Percentiles rank a stretch among this genome's conserved stretches.
phyloP scores from a whole-genome alignment of 1,284 basidiomycete species.

The Irpex rosettiformis region DNA sequence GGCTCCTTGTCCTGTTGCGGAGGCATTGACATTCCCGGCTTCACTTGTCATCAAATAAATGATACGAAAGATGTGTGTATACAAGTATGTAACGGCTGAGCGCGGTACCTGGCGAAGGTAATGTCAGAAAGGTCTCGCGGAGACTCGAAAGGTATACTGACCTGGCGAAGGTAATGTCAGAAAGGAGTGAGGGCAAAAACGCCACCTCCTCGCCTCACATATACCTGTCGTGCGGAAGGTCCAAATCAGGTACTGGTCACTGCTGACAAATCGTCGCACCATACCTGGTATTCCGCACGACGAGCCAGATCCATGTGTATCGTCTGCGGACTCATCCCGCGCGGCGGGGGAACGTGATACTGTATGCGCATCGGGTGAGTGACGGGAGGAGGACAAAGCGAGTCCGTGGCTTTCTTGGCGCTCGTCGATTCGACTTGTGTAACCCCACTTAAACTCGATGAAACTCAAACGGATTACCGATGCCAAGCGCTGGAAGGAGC shows the following conservation, averaged over 20 bases:
- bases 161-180: not conserved
- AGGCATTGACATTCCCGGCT: too few species aligned
- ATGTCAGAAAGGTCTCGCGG: not conserved
- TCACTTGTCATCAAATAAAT: too few species aligned
- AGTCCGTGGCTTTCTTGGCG: too few species aligned
- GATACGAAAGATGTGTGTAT: too few species aligned
- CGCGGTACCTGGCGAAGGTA: not conserved
- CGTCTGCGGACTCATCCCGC: too few species aligned
- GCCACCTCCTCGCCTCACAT: not conserved
- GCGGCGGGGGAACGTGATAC: too few species aligned
- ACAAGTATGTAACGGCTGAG: not conserved
- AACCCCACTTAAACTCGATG: not conserved
- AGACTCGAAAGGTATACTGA: not conserved
- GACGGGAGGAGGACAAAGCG: too few species aligned
- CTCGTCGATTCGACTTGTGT: too few species aligned
- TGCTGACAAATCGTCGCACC: not conserved
- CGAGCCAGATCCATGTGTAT: not conserved
- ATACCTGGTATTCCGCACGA: not conserved
- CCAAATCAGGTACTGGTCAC: not conserved
- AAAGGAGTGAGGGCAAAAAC: not conserved
- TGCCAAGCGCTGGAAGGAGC: too few species aligned
- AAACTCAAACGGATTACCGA: too few species aligned
- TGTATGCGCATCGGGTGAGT: too few species aligned
- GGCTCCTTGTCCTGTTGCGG: too few species aligned
- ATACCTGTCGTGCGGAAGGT: not conserved